Percentiles rank a stretch among this genome's conserved stretches.
Evolutionary conservation across 139 green algal genomes (phyloP).

Genomic region (Micromonas commoda): DNA sequence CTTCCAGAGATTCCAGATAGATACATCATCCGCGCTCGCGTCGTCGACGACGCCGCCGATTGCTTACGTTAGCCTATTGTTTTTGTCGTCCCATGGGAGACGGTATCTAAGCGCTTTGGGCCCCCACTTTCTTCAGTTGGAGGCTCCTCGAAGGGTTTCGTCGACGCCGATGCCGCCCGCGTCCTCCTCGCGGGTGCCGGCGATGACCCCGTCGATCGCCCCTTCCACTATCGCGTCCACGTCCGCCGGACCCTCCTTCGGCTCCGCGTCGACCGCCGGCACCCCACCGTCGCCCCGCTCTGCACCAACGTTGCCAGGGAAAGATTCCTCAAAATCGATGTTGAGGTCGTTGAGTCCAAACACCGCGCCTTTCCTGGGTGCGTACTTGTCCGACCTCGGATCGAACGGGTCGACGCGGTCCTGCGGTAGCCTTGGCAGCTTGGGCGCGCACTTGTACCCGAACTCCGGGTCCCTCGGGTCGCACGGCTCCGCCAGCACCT

Average conservation of each 20-base stretch:
- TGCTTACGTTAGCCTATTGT: too few species aligned
- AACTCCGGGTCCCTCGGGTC: slow-evolving; percentile 32
- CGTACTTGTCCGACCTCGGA: not conserved
- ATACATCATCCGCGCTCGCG: too few species aligned
- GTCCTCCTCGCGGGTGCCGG: not conserved
- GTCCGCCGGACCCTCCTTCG: too few species aligned
- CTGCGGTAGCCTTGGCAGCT: slow-evolving; percentile 12
- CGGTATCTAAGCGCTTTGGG: too few species aligned
- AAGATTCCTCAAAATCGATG: not conserved
- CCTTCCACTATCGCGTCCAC: too few species aligned
- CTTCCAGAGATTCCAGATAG: too few species aligned
- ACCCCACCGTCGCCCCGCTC: not conserved
- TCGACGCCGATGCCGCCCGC: not conserved
- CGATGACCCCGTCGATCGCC: not conserved
- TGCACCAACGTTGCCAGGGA: not conserved
- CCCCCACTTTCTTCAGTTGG: too few species aligned
- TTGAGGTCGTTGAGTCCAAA: not conserved
- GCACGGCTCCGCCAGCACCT: slow-evolving; percentile 29
- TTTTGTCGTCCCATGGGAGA: too few species aligned
- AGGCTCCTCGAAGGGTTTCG: too few species aligned
- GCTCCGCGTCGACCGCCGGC: too few species aligned
- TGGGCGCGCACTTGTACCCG: slow-evolving; percentile 11
- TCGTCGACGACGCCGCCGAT: too few species aligned
- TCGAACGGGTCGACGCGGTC: slow-evolving; percentile 2
- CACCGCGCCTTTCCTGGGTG: not conserved